Evolutionary conservation across 2,329 filamentous ascomycete species (phyloP), one percentile per base, ranked within the genome.

Genomic region (Taxawa tesnikishii): DNA sequence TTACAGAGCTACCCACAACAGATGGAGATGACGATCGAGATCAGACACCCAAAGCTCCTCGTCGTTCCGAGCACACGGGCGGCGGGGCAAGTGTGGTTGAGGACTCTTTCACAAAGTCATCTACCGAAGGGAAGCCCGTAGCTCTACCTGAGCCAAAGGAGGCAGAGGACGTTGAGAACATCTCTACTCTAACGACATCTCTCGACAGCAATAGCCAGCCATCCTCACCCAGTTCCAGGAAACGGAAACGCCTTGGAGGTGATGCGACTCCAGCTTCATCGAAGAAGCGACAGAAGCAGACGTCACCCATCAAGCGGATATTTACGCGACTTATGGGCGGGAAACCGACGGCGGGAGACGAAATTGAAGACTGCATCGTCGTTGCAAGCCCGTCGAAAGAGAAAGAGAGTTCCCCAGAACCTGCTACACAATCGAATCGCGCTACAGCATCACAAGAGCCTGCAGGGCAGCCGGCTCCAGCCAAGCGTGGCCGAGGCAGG

Each of bases 311-410:
- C 26, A 48, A 47, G 28, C 36, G 32, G 14, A 24, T 41, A 24
- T 34, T 48, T 29, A 41, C 41, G 12, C 39, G 33, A 16, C 38
- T 49, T n/a, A 36, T 43, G 3, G 40, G 43, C 7, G 31, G 36
- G 24, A 42, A 37, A 12, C 33, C 34, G 12, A 42, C 48, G 29
- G 30, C 37, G 11, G 37, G 53, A 4, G 45, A 53, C 2, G 53
- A 57, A 4, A 49, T 59, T 13, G 48, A 48, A 14, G 58, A 59
- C 26, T 58, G 55, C 33, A 62, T 63, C 29, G 46, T 58, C 11
- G 54, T 62, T 13, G 52, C 50, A 12, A 46, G 42, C 27, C 32
- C 32, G n/a, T 23, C 24, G 10, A 24, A 34, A 13, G 32, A 26
- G 13, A 28, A 37, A n/a, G 34, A 38, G 15, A 34, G 36, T n/a